Percentiles rank a stretch among this genome's conserved stretches.
phyloP scores from a whole-genome alignment of 2,329 filamentous ascomycete species.

The Cercospora zeae-maydis region DNA sequence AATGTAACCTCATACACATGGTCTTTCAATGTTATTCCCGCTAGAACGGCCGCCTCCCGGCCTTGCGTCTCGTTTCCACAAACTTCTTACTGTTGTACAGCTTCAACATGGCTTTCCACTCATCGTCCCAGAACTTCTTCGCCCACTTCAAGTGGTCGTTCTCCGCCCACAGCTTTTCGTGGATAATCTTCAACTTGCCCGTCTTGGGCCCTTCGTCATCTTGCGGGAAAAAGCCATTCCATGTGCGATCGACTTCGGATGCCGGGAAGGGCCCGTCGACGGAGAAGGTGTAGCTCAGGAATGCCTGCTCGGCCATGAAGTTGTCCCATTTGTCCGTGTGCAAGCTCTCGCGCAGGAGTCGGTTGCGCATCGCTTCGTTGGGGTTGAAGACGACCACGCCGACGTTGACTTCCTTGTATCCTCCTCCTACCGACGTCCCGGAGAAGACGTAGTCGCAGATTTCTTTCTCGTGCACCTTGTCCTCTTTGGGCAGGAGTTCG shows the following conservation, averaged over 20 bases:
- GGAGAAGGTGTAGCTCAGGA: conserved; percentile 21
- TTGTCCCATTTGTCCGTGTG: conserved; percentile 22
- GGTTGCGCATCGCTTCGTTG: conserved; percentile 23
- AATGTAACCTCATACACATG: neutral
- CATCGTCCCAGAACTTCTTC: conserved; percentile 18
- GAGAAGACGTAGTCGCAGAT: conserved; percentile 25
- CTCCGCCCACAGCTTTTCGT: conserved; percentile 24
- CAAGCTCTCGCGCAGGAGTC: conserved; percentile 18
- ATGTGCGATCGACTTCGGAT: conserved; percentile 17
- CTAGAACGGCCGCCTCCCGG: conserved; percentile 15
- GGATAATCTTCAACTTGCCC: conserved; percentile 22
- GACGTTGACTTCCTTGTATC: conserved; percentile 22
- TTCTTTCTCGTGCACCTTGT: conserved; percentile 14
- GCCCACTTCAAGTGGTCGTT: conserved; percentile 18
- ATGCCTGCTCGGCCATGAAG: conserved; percentile 25
- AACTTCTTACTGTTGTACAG: conserved; percentile 23
- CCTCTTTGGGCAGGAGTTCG: conserved; percentile 24
- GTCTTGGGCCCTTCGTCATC: conserved; percentile 15
- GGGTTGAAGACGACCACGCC: conserved; percentile 25
- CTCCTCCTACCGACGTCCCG: conserved; percentile 15
- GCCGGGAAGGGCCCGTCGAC: conserved; percentile 21
- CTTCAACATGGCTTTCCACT: conserved; percentile 21
- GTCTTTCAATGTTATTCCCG: neutral
- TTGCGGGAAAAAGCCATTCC: conserved; percentile 25
- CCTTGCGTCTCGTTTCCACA: conserved; percentile 9